phyloP scores from a whole-genome alignment of 2,329 filamentous ascomycete genomes.

The Colletotrichum sp. region DNA sequence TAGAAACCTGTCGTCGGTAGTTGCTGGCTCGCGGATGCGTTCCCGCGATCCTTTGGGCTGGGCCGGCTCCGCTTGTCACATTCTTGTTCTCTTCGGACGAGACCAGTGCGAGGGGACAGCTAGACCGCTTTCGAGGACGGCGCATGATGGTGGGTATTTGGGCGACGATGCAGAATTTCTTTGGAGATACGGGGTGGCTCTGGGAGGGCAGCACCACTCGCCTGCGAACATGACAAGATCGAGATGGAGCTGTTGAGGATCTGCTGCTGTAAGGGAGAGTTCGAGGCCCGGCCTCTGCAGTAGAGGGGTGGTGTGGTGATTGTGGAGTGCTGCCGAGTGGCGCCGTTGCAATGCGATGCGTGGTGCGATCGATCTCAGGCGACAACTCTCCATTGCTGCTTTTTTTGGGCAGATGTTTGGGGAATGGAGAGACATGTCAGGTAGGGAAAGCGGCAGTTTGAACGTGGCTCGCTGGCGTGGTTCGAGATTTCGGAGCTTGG shows the following conservation, averaged over 20 bases:
- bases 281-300: not conserved
- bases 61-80: not conserved
- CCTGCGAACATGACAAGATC: not conserved
- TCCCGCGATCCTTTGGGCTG: not conserved
- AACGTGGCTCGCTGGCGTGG: not conserved
- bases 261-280: not conserved
- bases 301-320: not conserved
- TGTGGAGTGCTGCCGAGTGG: not conserved
- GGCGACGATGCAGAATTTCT: not conserved
- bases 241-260: not conserved
- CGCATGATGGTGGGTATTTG: not conserved
- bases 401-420: not conserved
- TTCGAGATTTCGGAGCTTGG: not conserved
- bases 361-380: not conserved
- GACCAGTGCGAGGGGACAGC: not conserved
- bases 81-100: not conserved
- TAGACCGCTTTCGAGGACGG: not conserved
- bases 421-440: not conserved
- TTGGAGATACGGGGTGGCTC: not conserved
- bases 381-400: not conserved
- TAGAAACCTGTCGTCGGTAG: not conserved
- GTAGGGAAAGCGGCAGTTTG: not conserved
- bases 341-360: not conserved
- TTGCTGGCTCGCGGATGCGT: conserved; percentile 8
- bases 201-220: not conserved